A percentile compares a stretch with the other conserved stretches of the same genome.
Evolutionary conservation across 2,329 filamentous ascomycete species (phyloP).

Genomic region (Penicillium sp.): DNA sequence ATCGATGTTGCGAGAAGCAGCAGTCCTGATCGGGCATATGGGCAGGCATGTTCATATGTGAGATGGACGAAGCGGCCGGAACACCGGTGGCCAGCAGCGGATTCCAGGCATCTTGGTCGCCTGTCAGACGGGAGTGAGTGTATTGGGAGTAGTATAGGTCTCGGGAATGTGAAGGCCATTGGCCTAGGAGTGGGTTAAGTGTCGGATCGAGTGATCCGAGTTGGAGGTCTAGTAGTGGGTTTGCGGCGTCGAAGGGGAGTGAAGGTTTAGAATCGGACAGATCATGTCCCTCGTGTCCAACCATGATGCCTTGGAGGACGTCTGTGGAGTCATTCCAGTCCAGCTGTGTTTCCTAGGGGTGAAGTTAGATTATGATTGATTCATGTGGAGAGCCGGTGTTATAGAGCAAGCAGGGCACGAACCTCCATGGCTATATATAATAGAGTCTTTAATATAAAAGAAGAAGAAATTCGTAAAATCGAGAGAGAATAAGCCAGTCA

Average conservation of each 20-base stretch:
- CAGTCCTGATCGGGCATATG: constrained; percentile 22
- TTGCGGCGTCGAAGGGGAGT: constrained; percentile 18
- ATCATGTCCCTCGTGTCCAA: constrained; percentile 4
- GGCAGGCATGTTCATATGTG: constrained; percentile 19
- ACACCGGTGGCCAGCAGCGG: constrained; percentile 32
- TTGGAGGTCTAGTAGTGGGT: constrained; percentile 28
- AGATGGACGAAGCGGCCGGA: constrained; percentile 16
- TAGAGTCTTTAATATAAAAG: not conserved
- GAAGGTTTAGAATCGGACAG: constrained; percentile 5
- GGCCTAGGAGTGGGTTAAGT: constrained; percentile 18
- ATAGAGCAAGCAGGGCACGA: constrained; percentile 2
- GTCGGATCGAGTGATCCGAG: constrained; percentile 14
- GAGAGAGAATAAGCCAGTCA: not conserved
- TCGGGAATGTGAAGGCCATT: constrained; percentile 20
- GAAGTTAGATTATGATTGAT: constrained; percentile 1
- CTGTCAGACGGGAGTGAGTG: constrained; percentile 16
- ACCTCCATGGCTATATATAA: constrained; percentile 11
- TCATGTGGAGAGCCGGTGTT: not conserved
- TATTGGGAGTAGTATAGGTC: constrained; percentile 26
- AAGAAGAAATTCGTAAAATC: not conserved
- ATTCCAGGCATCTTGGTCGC: constrained; percentile 34
- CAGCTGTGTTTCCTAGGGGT: constrained; percentile 6
- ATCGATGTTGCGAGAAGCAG: constrained; percentile 25
- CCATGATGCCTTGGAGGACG: constrained; percentile 36
- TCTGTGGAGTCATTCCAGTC: constrained; percentile 28